Conservation (phyloP, 768 basidiomycete genomes). For the Lyophyllum shimeji region DNA sequence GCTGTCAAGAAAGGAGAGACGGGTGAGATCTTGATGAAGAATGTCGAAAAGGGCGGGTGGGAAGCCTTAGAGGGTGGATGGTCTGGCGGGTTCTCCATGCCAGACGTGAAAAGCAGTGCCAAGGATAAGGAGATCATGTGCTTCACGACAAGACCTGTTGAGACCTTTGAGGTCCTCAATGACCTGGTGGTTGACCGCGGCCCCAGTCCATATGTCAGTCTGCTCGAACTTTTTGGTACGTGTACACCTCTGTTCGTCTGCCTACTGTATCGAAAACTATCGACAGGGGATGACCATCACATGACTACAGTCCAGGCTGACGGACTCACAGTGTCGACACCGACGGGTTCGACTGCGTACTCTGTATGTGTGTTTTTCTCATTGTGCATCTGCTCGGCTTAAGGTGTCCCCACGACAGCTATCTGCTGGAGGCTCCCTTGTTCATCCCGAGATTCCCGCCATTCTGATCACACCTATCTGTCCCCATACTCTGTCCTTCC, state of each 20-base stretch:
- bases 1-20: constrained; percentile 93
- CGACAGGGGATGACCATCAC: constrained; percentile 93
- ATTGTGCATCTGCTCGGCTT: not conserved
- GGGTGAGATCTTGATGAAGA: constrained; percentile 96
- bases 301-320: constrained; percentile 99
- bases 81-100: constrained; percentile 40
- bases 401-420: constrained; percentile 44
- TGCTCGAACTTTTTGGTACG: constrained; percentile 94
- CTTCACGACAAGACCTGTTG: constrained; percentile 90
- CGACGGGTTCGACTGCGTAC: constrained; percentile 98
- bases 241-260: constrained; percentile 12
- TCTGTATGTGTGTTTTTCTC: constrained; percentile 56
- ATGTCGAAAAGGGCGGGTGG: constrained; percentile 90
- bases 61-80: constrained; percentile 90
- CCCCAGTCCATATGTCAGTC: constrained; percentile 95
- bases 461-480: constrained; percentile 97
- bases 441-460: constrained; percentile 97
- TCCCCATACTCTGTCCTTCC: constrained; percentile 97
- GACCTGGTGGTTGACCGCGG: constrained; percentile 98
- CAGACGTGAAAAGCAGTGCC: constrained; percentile 43
- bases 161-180: constrained; percentile 95
- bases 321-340: constrained; percentile 92
- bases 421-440: constrained; percentile 96
- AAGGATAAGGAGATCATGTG: constrained; percentile 99
- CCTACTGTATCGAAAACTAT: not conserved